Evolutionary conservation across 805 yeast species (phyloP), one percentile per base, ranked within the genome.

Genomic region (Clavispora carvajalis): DNA sequence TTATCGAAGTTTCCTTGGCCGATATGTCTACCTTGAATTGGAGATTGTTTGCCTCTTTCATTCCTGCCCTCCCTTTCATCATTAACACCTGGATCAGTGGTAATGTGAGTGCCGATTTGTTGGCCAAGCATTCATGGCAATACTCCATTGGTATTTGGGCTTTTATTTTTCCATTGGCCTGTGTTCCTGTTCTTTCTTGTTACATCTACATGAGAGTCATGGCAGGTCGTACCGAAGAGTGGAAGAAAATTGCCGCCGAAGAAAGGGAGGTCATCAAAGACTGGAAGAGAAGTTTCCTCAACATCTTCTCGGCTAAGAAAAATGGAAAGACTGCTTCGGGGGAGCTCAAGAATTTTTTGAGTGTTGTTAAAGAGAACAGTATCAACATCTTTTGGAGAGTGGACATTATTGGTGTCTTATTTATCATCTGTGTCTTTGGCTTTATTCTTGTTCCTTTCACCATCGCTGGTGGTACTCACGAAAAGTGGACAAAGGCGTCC

Each of bases 21-120:
- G 95, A 85, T 59, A 69, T 77, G 53, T 80, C 90, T 7, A 69
- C 73, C 45, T 67, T 84, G 53, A 81, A 77, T 57, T 81, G 88
- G 84, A 77, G 93, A 67, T 69, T 84, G 50, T 67, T 77, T 34
- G 74, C 71, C 49, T 76, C 83, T 25, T 78, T 80, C 48, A 64
- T 80, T 26, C 87, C 90, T 18, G 77, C 87, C 4, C 67, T 79
- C 52, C 91, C 91, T 2, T 81, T 74, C 52, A 76, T 85, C 52
- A 79, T 85, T 60, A 85, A 82, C 61, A 80, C 91, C 12, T 85
- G 93, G 93, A 71, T 83, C 41, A 62, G 80, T 22, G 91, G 88
- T 54, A 66, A 79, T 51, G 67, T 85, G 36, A 61, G 74, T 12
- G 47, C 58, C 7, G 60, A 60, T 25, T 59, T 70, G 41, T 62